A percentile compares a stretch with the other conserved stretches of the same genome.
These are phyloP conservation scores for Xylaria grammica DNA, from an alignment of 495 filamentous ascomycete species.

Conservation along the genomic window DNA sequence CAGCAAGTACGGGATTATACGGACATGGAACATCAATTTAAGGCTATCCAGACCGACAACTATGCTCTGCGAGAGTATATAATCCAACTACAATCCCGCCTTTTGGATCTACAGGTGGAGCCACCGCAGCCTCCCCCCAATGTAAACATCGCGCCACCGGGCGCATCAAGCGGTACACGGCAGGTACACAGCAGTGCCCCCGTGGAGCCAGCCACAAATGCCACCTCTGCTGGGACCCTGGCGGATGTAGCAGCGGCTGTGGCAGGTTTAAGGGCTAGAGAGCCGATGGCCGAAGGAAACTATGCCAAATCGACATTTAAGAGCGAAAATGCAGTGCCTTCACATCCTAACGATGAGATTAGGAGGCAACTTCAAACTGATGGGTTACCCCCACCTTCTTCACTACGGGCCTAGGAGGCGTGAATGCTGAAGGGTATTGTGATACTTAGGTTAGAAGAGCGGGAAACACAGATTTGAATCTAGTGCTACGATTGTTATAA, in stretches of 20 bases:
- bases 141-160: conserved; percentile 45
- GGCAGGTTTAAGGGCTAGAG: conserved; percentile 33
- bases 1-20: conserved; percentile 82
- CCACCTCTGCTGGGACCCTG: conserved; percentile 36
- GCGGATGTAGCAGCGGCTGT: conserved; percentile 41
- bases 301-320: conserved; percentile 34
- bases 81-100: conserved; percentile 84
- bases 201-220: conserved; percentile 25
- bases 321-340: conserved; percentile 38
- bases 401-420: conserved; percentile 33
- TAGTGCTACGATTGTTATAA: too few relatives aligned
- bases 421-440: not conserved
- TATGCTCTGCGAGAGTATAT: conserved; percentile 90
- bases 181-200: conserved; percentile 24
- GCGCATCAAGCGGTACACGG: conserved; percentile 53
- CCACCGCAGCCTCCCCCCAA: conserved; percentile 77
- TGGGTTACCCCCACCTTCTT: conserved; percentile 32
- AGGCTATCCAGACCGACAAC: conserved; percentile 82
- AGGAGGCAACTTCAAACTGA: conserved; percentile 46
- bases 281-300: conserved; percentile 29
- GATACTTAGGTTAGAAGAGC: too few relatives aligned
- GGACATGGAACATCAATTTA: conserved; percentile 70
- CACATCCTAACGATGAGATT: conserved; percentile 44
- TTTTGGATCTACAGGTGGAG: conserved; percentile 82
- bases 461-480: too few relatives aligned